A percentile compares a stretch with the other conserved stretches of the same genome.
Evolutionary conservation across 1,139 yeast genomes (phyloP).

Genomic region (Taiozyma sp.): DNA sequence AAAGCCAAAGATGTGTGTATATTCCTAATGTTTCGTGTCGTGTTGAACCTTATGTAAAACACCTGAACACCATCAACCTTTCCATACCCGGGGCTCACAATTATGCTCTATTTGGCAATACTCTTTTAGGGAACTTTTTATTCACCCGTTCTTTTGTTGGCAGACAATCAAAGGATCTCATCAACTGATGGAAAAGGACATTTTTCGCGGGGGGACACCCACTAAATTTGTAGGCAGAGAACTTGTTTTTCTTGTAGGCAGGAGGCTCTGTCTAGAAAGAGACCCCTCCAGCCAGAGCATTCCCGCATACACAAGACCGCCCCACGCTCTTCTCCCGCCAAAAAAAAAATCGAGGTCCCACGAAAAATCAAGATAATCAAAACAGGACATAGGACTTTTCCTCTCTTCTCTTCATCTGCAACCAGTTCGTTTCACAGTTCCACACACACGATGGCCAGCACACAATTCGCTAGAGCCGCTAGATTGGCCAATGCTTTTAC

Average conservation of each 20-base stretch:
- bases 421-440: not conserved
- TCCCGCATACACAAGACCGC: not conserved
- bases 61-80: not conserved
- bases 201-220: constrained; percentile 1
- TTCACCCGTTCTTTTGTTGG: not conserved
- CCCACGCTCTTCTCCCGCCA: constrained; percentile 3
- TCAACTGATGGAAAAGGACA: not conserved
- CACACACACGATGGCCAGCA: constrained; percentile 1
- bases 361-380: not conserved
- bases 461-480: constrained; percentile 11
- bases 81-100: too few species aligned
- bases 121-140: not conserved
- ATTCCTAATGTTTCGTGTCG: too few species aligned
- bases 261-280: not conserved
- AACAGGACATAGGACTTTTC: not conserved
- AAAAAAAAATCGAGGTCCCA: not conserved
- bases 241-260: too few species aligned
- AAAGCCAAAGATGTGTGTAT: not conserved
- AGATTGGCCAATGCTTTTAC: constrained; percentile 11
- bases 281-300: too few species aligned
- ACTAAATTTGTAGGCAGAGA: not conserved
- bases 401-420: not conserved
- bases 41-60: not conserved
- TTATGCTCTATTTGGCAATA: too few species aligned
- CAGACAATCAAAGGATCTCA: not conserved